phyloP scores from a whole-genome alignment of 257 asterid genomes.

The Nicotiana otophora region DNA sequence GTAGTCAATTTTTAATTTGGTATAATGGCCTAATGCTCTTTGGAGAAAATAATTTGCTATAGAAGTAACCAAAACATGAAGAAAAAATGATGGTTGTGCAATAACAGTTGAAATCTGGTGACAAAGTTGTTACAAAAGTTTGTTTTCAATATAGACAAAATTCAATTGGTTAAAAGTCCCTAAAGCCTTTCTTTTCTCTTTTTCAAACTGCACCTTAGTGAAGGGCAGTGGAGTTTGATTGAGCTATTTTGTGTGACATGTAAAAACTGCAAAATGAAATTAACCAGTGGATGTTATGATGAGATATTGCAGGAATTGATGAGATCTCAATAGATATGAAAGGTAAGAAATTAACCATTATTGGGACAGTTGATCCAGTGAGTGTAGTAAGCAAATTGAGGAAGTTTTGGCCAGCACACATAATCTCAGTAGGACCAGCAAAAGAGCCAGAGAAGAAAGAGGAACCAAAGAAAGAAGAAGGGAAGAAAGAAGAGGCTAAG shows the following conservation, averaged over 20 bases:
- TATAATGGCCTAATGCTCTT: neutral
- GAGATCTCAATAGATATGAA: slow-evolving; percentile 63
- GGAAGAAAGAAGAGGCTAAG: slow-evolving; percentile 57
- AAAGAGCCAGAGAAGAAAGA: slow-evolving; percentile 78
- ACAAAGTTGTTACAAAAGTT: neutral
- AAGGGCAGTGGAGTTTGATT: neutral
- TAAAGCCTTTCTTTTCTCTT: neutral
- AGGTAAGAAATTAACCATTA: slow-evolving; percentile 61
- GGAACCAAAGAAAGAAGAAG: slow-evolving; percentile 76
- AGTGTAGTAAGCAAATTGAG: slow-evolving; percentile 71
- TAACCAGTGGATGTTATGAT: neutral
- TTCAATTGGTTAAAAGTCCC: neutral
- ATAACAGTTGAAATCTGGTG: neutral
- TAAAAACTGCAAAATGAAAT: neutral
- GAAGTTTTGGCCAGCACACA: slow-evolving; percentile 60
- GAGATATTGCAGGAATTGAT: slow-evolving; percentile 50
- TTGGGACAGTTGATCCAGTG: slow-evolving; percentile 86
- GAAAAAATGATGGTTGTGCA: neutral
- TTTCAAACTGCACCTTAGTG: neutral
- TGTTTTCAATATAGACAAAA: neutral
- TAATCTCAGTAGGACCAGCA: slow-evolving; percentile 71
- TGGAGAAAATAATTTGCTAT: neutral
- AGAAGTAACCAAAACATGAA: neutral
- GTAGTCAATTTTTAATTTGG: neutral
- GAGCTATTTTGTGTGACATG: neutral